Evolutionary conservation across 2,329 filamentous ascomycete genomes (phyloP), one percentile per base, ranked within the genome.

Genomic region (Gliomastix tumulicola): DNA sequence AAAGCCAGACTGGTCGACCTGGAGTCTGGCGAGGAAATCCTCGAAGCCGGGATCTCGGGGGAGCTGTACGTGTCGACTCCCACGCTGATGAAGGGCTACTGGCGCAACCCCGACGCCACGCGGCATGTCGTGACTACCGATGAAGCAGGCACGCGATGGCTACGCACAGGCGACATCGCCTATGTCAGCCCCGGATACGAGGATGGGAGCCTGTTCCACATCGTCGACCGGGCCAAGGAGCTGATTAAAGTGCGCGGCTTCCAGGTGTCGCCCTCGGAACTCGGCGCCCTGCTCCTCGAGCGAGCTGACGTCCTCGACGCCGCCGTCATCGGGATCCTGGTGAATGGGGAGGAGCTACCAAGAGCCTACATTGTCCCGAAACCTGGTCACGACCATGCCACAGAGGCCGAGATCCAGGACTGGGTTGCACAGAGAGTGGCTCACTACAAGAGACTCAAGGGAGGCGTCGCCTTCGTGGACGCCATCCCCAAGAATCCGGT

Each of bases 51-150:
- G 18, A 30, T 37, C 15, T 65, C 69, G 4, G 86, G 86, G 21
- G 84, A 90, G 59, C 63, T 92, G 16, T 88, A 81, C 76, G 66
- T 90, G 6, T 69, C 74, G 2, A 83, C 75, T 0, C 86, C 84
- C 3, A 85, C 77, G 22, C 62, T 90, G 31, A 82, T 88, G 73
- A 77, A 75, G 41, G 80, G 83, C 6, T 94, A 94, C 57, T 90
- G 84, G 81, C 66, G 70, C 30, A 86, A 82, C 41, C 71, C 76
- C 0, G 66, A 76, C 30, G 84, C 83, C 3, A 89, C 85, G 1
- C 58, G 57, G 11, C 73, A 78, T 31, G 79, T 80, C 1, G 48
- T 71, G 3, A 55, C 62, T 21, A 48, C 56, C 6, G 71, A 74
- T 41, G 41, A 52, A 3, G 61, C 68, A 40, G 71, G 69, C 32